A percentile compares a stretch with the other conserved stretches of the same genome.
Conservation (phyloP, 129 eudicot genomes). For the Tagetes erecta region DNA sequence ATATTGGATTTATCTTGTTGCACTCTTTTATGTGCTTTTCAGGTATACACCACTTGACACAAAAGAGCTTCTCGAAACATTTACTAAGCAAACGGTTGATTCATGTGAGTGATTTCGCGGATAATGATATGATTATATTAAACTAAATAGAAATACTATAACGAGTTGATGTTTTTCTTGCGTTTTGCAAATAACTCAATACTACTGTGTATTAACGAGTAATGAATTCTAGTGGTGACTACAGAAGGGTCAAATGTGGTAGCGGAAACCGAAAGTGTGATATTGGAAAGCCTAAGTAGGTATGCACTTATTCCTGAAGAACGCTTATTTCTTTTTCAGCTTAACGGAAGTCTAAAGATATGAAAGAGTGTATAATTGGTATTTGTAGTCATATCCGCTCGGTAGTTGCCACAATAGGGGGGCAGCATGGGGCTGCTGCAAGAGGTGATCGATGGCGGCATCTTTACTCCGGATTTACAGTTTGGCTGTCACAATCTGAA, state of each 20-base stretch:
- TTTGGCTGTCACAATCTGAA: constrained; percentile 91
- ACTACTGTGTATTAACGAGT: constrained; percentile 38
- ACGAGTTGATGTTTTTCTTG: neutral
- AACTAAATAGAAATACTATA: neutral
- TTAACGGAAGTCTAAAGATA: neutral
- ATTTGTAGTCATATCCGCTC: constrained; percentile 79
- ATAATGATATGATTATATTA: neutral
- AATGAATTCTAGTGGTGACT: constrained; percentile 52
- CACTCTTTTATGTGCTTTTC: constrained; percentile 27
- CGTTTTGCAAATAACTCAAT: neutral
- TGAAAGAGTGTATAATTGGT: neutral
- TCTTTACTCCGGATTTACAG: constrained; percentile 86
- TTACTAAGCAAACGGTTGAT: constrained; percentile 66
- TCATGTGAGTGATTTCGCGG: constrained; percentile 62
- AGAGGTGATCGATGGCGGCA: constrained; percentile 78
- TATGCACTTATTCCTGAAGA: constrained; percentile 29
- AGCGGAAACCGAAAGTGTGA: constrained; percentile 72
- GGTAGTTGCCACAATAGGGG: constrained; percentile 92
- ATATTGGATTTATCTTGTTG: neutral
- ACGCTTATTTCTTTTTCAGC: neutral
- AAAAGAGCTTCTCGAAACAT: constrained; percentile 74
- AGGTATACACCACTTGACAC: constrained; percentile 89
- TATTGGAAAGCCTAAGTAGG: constrained; percentile 92
- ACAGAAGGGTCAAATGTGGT: constrained; percentile 77
- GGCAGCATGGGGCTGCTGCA: constrained; percentile 77